phyloP scores from a whole-genome alignment of 257 asterid species.

The Solanum chilense region DNA sequence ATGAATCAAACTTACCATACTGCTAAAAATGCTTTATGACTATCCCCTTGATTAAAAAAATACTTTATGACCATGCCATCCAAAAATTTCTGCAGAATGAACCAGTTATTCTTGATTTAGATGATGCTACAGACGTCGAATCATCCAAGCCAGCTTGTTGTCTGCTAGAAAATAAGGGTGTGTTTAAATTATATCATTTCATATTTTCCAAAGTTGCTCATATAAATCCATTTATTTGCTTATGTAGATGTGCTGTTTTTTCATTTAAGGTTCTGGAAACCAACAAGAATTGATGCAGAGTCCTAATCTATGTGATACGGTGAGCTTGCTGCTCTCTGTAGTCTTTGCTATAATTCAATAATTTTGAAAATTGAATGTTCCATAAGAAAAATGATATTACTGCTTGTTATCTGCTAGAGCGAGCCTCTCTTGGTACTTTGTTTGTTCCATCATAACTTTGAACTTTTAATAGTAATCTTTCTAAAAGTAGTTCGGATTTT shows the following conservation, averaged over 20 bases:
- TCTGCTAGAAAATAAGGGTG: conserved; percentile 32
- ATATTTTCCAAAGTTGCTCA: conserved; percentile 1
- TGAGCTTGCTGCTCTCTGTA: not conserved
- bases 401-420: not conserved
- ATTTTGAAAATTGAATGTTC: not conserved
- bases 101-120: conserved; percentile 34
- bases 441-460: not conserved
- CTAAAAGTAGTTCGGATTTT: not conserved
- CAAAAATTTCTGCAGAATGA: conserved; percentile 29
- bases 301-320: conserved; percentile 6
- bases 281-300: conserved; percentile 14
- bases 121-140: conserved; percentile 33
- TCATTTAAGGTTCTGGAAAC: conserved; percentile 32
- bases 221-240: not conserved
- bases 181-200: not conserved
- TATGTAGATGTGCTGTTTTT: conserved; percentile 5
- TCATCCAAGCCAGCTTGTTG: conserved; percentile 11
- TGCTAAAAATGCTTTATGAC: conserved; percentile 1
- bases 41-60: not conserved
- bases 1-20: not conserved
- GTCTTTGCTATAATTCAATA: not conserved
- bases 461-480: not conserved
- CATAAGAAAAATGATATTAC: not conserved
- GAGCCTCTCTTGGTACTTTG: not conserved
- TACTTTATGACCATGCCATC: conserved; percentile 5